Percentiles rank a stretch among this genome's conserved stretches.
Evolutionary conservation across 2,329 filamentous ascomycete genomes (phyloP).

Genomic region (Capronia epimyces): DNA sequence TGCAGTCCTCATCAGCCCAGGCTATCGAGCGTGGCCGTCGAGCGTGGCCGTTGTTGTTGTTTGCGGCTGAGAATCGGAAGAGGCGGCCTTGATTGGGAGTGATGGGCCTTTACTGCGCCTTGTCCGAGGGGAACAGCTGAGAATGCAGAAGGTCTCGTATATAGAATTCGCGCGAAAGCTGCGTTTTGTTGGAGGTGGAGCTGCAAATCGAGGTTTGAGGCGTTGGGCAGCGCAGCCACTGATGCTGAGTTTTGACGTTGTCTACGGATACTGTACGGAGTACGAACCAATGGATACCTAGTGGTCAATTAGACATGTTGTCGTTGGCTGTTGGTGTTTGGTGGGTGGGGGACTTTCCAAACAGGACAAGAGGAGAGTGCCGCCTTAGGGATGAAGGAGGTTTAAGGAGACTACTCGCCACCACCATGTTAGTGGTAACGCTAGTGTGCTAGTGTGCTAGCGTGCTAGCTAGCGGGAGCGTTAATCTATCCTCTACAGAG

Average conservation of each 20-base stretch:
- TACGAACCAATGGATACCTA: neutral
- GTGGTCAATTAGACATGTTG: neutral
- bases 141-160: neutral
- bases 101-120: too few species aligned
- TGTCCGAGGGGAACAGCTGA: neutral
- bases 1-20: neutral
- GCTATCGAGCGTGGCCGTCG: constrained; percentile 4
- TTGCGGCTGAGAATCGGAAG: too few species aligned
- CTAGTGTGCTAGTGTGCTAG: too few species aligned
- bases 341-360: neutral
- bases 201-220: neutral
- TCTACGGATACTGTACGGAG: too few species aligned
- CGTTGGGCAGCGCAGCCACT: neutral
- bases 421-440: too few species aligned
- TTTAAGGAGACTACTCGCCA: too few species aligned
- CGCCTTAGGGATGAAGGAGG: neutral
- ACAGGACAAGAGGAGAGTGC: neutral
- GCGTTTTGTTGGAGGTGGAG: neutral
- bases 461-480: too few species aligned
- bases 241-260: neutral
- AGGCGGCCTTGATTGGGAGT: too few species aligned
- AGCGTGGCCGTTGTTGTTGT: neutral
- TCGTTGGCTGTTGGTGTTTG: neutral
- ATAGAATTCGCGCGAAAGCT: neutral
- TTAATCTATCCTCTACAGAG: too few species aligned